Base-by-base conservation (phyloP, 768 basidiomycete species). In the Lepiota subincarnata region DNA sequence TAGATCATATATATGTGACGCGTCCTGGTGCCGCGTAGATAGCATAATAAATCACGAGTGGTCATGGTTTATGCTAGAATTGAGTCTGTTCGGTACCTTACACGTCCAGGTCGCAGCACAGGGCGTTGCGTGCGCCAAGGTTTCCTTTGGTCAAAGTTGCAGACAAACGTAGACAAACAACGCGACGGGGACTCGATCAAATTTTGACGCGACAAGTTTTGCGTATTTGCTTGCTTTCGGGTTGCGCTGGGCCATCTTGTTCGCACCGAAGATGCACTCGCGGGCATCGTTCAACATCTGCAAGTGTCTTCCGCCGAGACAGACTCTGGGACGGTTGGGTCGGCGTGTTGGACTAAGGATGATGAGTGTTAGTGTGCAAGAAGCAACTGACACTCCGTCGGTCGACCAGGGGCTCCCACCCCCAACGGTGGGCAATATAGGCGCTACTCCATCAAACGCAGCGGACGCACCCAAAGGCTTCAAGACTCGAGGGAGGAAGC, bases 401-500 rank as follows among this genome's bases (percentile, higher is more conserved):
- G 24, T 31, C n/a, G 38, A 42, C 14, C 3, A 19, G 2, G 22
- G 6, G n/a, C 55, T 50, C 16, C 31, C 52, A 20, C 58, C 52
- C 6, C 38, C 46, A 16, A 24, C 39, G 6, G 19, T 22, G 14
- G 11, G 16, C 31, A 45, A 26, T 12, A 24, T 51, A 19, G 35
- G 36, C n/a, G 28, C 38, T 35, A 12, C 46, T 4, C 47, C 40
- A 35, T 19, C 44, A 18, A 35, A 11, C 41, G 42, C 39, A 37
- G 48, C 48, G 31, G 31, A 7, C 8, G 31, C 7, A 3, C 1
- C 7, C 3, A 46, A 55, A 10, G 57, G 64, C 42, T 66, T 68
- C 3, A 62, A 63, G 58, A 70, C 68, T 6, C 64, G 71, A 14
- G 61, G 68, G 45, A 65, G 11, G 31, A 53, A 46, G 20, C 38